Evolutionary conservation across 2,329 filamentous ascomycete species (phyloP).

Genomic region (Lasiodiplodia citricola): DNA sequence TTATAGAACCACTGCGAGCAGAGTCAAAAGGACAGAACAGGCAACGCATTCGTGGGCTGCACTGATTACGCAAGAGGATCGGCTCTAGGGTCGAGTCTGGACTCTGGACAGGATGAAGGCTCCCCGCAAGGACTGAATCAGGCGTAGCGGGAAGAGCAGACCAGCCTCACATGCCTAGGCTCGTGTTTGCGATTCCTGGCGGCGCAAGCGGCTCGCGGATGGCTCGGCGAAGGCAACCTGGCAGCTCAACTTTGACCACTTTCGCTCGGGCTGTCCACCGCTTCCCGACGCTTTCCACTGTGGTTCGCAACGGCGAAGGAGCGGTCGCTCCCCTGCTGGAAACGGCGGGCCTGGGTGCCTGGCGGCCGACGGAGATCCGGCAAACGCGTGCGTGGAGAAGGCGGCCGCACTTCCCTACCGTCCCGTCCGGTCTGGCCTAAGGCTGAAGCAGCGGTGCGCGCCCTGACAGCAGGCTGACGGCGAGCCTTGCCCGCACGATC

Average conservation of each 20-base stretch:
- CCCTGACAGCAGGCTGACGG: background rate
- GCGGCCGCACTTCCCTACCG: background rate
- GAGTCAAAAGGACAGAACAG: background rate
- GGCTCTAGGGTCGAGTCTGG: conserved; percentile 19
- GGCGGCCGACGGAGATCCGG: background rate
- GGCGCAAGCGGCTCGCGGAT: conserved; percentile 19
- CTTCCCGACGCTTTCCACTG: background rate
- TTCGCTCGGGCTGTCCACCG: conserved; percentile 4
- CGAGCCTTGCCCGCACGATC: conserved; percentile 11
- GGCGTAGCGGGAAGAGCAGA: conserved; percentile 5
- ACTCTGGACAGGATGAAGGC: conserved; percentile 4
- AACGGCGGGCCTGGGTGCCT: conserved; percentile 8
- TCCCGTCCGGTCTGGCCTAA: background rate
- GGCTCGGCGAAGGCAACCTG: conserved; percentile 11
- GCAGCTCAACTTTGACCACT: conserved; percentile 7
- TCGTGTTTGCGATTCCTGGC: conserved; percentile 7
- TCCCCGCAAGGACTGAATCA: conserved; percentile 18
- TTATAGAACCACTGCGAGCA: conserved; percentile 13
- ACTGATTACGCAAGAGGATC: conserved; percentile 24
- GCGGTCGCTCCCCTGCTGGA: conserved; percentile 9
- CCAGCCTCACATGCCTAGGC: conserved; percentile 9
- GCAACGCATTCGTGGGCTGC: background rate
- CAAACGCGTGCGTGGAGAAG: conserved; percentile 4
- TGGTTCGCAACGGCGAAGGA: background rate
- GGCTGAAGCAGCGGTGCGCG: conserved; percentile 2